Evolutionary conservation across 495 filamentous ascomycete genomes (phyloP).

Genomic region (Bacidia gigantensis): DNA sequence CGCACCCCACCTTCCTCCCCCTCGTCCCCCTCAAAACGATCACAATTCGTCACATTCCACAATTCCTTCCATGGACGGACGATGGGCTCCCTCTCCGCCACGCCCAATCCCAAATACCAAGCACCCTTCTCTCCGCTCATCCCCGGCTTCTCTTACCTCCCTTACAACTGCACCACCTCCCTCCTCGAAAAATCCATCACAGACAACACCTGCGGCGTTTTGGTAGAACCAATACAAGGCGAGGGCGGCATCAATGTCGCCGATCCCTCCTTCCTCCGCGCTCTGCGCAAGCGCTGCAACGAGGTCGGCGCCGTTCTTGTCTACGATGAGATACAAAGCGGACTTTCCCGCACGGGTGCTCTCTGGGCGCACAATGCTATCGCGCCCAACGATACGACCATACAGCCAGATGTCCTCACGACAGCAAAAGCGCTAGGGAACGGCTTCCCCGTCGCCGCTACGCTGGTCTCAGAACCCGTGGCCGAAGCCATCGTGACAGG

Average conservation of each 20-base stretch:
- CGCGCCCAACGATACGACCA: slow-evolving; percentile 37
- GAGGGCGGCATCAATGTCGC: slow-evolving; percentile 87
- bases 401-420: slow-evolving; percentile 88
- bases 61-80: slow-evolving; percentile 92
- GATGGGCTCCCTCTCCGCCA: slow-evolving; percentile 83
- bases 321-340: slow-evolving; percentile 96
- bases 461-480: slow-evolving; percentile 61
- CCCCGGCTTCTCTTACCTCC: slow-evolving; percentile 79
- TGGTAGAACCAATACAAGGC: slow-evolving; percentile 94
- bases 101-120: slow-evolving; percentile 98
- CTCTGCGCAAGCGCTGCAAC: slow-evolving; percentile 65
- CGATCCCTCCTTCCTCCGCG: slow-evolving; percentile 62
- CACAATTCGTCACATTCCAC: slow-evolving; percentile 77
- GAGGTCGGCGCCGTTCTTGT: slow-evolving; percentile 81
- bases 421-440: slow-evolving; percentile 94
- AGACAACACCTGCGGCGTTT: slow-evolving; percentile 80
- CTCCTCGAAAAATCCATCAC: slow-evolving; percentile 60
- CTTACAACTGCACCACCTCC: slow-evolving; percentile 59
- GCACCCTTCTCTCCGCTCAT: slow-evolving; percentile 89
- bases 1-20: slow-evolving; percentile 34
- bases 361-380: slow-evolving; percentile 77
- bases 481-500: slow-evolving; percentile 75
- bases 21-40: slow-evolving; percentile 48
- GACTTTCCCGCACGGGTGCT: slow-evolving; percentile 68
- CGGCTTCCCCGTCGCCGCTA: slow-evolving; percentile 87